Base-by-base conservation (phyloP, 371 early-diverging fungal species). In the Parasitella parasitica region DNA sequence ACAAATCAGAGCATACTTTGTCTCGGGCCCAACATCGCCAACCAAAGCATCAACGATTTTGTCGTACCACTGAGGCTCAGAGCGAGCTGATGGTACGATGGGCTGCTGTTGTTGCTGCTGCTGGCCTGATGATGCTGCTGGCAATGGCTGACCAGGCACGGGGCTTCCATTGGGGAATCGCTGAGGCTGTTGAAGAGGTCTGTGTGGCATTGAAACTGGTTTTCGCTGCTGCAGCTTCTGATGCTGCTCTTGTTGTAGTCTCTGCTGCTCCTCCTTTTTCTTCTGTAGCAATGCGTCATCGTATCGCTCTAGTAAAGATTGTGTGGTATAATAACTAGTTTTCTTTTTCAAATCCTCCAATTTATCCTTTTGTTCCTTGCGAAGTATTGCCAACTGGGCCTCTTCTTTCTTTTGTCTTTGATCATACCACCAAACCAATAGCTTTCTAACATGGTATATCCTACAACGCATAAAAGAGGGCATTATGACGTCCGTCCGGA, bases 1-100 rank as follows among this genome's bases (percentile, higher is more conserved):
- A 71, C 98, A 98, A 27, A 98, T 91, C 34, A 98, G 79, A 12
- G 98, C 98, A 71, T 94, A 96, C 68, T 91, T 91, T 59, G 86
- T 88, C 20, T 89, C 84, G 15, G 91, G 89, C 5, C 91, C 90
- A 4, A 87, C 86, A 49, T 92, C 95, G 11, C 96, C 97, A 15
- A 95, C 91, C 16, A 96, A 76, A 43, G 89, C 90, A 68, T 94
- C 94, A 32, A 94, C 88, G 22, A 94, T 75, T 67, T 85, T 90
- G 71, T 94, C 95, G 59, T 89, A 89, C 94, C 94, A 95, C 30
- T 66, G 66, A 12, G 64, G 71, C 46, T 68, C 62, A 30, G 63
- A 22, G 2, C 64, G 71, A 37, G 66, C 57, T 16, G 39, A 61
- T 38, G 64, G 52, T 16, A 52, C 50, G 32, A 61, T 46, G 24